phyloP scores from a whole-genome alignment of 208 protist genomes.

The Leishmania guyanensis region DNA sequence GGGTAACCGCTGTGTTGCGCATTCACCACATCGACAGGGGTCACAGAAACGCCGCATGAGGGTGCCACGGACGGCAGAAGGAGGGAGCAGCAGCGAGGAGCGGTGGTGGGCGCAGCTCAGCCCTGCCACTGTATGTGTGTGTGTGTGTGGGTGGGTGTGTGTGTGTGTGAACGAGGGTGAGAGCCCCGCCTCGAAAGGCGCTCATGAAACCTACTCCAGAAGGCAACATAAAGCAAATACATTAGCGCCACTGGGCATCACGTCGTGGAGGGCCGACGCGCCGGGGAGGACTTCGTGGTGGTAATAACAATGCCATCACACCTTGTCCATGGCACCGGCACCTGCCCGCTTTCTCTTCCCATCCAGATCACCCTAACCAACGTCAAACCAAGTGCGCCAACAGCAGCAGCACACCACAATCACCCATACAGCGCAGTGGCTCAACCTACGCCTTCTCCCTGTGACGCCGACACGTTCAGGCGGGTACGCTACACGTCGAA shows the following conservation, averaged over 20 bases:
- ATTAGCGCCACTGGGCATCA: not conserved
- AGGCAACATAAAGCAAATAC: not conserved
- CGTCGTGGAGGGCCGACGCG: not conserved
- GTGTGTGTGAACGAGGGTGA: not conserved
- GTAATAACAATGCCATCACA: not conserved
- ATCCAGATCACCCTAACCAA: not conserved
- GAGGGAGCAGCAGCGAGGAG: not conserved
- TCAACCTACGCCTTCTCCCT: not conserved
- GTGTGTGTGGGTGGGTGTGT: not conserved
- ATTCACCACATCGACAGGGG: not conserved
- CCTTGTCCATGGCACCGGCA: not conserved
- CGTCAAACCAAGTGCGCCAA: not conserved
- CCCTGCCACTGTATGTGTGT: not conserved
- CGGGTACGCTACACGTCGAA: not conserved
- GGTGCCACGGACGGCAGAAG: not conserved
- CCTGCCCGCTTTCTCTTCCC: not conserved
- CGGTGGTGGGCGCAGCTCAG: not conserved
- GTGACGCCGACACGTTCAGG: not conserved
- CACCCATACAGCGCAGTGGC: not conserved
- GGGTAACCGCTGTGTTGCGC: not conserved
- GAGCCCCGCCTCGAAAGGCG: not conserved
- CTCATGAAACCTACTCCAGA: not conserved
- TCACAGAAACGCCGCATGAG: not conserved
- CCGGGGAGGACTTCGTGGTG: not conserved
- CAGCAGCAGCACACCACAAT: not conserved